phyloP scores from a whole-genome alignment of 1,284 basidiomycete species.

The Clitocybe nebularis region DNA sequence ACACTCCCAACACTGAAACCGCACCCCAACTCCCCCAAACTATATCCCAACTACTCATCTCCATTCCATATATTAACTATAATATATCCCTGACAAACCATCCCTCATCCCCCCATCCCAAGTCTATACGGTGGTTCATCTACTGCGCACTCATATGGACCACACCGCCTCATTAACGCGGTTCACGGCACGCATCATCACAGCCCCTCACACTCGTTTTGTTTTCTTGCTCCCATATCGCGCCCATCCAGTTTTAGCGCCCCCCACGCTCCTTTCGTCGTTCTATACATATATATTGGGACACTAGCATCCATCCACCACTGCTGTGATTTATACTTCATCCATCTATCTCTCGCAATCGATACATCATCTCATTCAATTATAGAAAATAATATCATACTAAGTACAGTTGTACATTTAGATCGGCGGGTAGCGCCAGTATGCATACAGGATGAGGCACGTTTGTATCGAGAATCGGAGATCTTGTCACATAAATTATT shows the following conservation, averaged over 20 bases:
- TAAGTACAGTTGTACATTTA: neutral
- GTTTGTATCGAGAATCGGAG: too few species aligned
- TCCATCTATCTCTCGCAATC: constrained; percentile 1
- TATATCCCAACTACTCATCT: neutral
- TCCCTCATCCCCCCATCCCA: neutral
- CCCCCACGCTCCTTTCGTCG: constrained; percentile 12
- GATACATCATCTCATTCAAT: neutral
- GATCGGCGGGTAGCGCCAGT: neutral
- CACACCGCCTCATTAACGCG: neutral
- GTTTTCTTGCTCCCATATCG: constrained; percentile 1
- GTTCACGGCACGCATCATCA: neutral
- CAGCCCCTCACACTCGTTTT: constrained; percentile 12
- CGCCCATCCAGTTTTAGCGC: neutral
- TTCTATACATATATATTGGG: neutral
- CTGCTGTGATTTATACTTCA: neutral
- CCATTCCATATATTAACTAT: neutral
- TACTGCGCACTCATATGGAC: neutral
- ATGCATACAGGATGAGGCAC: too few species aligned
- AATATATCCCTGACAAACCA: neutral
- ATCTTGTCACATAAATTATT: too few species aligned
- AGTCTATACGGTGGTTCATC: too few species aligned
- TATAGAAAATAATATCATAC: neutral
- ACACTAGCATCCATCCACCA: neutral
- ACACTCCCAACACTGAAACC: neutral
- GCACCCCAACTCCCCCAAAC: neutral